A percentile compares a stretch with the other conserved stretches of the same genome.
Conservation (phyloP, 2,329 filamentous ascomycete species). For the Fusarium sp. region DNA sequence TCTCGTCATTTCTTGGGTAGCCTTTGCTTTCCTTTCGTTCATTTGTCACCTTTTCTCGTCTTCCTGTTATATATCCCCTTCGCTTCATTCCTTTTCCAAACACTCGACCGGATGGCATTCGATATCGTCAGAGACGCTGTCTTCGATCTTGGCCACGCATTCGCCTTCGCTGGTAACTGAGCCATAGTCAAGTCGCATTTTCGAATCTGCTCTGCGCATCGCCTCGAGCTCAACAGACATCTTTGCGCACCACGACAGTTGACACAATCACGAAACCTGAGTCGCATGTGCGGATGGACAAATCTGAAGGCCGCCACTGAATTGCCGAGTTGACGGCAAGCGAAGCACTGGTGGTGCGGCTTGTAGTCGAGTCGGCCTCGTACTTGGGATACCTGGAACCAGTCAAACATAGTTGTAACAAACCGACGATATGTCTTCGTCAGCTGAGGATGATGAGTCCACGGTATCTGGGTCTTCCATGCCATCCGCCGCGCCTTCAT, state of each 20-base stretch:
- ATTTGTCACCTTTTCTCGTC: constrained; percentile 25
- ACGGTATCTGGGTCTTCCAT: constrained; percentile 21
- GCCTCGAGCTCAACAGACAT: not conserved
- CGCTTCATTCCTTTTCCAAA: constrained; percentile 13
- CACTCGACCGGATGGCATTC: constrained; percentile 34
- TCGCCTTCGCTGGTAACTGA: constrained; percentile 27
- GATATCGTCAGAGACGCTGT: constrained; percentile 27
- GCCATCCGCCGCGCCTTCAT: constrained; percentile 34
- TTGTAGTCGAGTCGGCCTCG: constrained; percentile 38
- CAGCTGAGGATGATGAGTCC: constrained; percentile 36
- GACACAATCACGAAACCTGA: constrained; percentile 12
- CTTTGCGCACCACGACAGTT: constrained; percentile 1
- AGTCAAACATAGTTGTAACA: constrained; percentile 14
- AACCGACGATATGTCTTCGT: constrained; percentile 34
- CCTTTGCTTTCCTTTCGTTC: constrained; percentile 29
- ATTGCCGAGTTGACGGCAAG: constrained; percentile 44
- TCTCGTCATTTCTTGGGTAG: constrained; percentile 37
- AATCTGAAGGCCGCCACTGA: constrained; percentile 34
- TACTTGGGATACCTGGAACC: constrained; percentile 12
- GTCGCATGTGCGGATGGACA: constrained; percentile 43
- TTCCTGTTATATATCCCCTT: constrained; percentile 30
- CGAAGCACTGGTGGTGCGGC: constrained; percentile 30
- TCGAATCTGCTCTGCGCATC: constrained; percentile 10
- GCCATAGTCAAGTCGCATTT: constrained; percentile 6
- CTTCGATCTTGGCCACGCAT: constrained; percentile 26